Evolutionary conservation across 1,284 basidiomycete genomes (phyloP).

Genomic region (Cerrena zonata): DNA sequence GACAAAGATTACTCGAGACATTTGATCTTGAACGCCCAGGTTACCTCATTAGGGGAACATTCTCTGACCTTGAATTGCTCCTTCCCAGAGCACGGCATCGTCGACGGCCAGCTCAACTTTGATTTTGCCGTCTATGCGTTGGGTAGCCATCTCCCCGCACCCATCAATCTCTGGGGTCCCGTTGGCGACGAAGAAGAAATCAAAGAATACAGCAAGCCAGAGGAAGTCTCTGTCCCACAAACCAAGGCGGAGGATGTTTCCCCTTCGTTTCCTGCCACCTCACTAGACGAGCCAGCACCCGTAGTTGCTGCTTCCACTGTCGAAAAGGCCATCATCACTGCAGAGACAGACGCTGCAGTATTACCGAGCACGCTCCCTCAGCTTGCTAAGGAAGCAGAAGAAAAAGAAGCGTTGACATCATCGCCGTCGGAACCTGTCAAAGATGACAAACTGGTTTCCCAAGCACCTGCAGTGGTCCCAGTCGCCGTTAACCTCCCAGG

Average conservation of each 20-base stretch:
- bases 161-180: constrained; percentile 51
- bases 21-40: constrained; percentile 40
- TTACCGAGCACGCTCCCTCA: neutral
- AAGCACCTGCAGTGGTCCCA: neutral
- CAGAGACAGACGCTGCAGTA: neutral
- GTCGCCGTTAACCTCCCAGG: constrained; percentile 23
- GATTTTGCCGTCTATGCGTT: constrained; percentile 57
- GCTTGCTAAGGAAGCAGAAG: neutral
- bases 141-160: constrained; percentile 49
- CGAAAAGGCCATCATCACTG: neutral
- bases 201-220: neutral
- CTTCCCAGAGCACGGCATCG: constrained; percentile 41
- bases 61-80: constrained; percentile 42
- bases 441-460: neutral
- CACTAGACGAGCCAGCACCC: neutral
- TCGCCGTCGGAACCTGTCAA: neutral
- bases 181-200: constrained; percentile 9
- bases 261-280: neutral
- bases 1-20: constrained; percentile 18
- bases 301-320: constrained; percentile 8
- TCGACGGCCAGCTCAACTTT: constrained; percentile 31
- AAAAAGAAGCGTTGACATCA: neutral
- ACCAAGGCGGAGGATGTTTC: neutral
- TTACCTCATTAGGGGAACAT: constrained; percentile 40
- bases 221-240: neutral